Evolutionary conservation across 2,329 filamentous ascomycete species (phyloP).

Genomic region (Didymella pinodella): DNA sequence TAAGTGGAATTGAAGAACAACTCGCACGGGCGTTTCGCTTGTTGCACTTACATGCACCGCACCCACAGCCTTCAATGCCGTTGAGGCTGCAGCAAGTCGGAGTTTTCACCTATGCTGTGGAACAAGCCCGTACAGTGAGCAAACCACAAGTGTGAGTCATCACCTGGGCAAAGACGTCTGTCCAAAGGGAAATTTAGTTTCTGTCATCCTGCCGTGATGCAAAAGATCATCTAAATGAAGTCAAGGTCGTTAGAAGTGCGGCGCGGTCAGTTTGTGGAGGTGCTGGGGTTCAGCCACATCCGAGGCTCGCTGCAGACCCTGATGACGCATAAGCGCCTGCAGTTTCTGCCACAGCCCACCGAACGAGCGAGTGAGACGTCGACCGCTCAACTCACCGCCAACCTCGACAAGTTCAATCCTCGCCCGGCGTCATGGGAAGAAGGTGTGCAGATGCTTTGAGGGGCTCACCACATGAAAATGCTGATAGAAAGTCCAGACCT

Average conservation of each 20-base stretch:
- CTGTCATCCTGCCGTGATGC: neutral
- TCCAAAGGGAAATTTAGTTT: neutral
- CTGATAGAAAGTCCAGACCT: conserved; percentile 60
- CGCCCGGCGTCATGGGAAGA: neutral
- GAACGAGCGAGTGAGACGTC: neutral
- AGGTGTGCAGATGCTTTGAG: neutral
- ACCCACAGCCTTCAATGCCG: neutral
- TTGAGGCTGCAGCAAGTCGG: neutral
- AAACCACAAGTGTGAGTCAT: neutral
- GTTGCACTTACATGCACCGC: neutral
- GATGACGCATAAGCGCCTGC: neutral
- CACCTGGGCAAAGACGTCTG: neutral
- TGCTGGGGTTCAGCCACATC: neutral
- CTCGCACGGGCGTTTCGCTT: neutral
- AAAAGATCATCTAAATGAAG: neutral
- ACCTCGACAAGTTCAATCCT: neutral
- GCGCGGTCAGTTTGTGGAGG: neutral
- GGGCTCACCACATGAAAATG: neutral
- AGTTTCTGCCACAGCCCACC: conserved; percentile 1
- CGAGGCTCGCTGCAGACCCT: conserved; percentile 7
- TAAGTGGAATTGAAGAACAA: neutral
- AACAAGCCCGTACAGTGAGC: neutral
- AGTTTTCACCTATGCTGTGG: neutral
- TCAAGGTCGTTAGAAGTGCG: neutral
- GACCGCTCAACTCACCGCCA: conserved; percentile 24